Conservation (phyloP, 179 eudicot genomes). For the Carnegiea gigantea region DNA sequence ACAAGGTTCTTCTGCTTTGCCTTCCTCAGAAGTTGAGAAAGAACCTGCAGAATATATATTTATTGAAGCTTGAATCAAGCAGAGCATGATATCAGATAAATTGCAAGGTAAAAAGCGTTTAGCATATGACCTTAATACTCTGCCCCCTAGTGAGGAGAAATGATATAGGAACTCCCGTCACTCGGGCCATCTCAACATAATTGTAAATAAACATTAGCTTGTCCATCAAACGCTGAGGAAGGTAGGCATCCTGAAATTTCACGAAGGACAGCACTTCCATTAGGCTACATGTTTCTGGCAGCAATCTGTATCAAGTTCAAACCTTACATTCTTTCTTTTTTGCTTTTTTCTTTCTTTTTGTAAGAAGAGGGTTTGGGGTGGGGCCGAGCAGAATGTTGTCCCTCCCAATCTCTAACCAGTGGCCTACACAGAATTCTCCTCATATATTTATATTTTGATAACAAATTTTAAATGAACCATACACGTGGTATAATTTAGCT, state of each 20-base stretch:
- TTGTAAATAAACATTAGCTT: conserved; percentile 96
- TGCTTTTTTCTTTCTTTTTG: not conserved
- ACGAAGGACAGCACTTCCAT: not conserved
- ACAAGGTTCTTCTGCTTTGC: conserved; percentile 90
- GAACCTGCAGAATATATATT: conserved; percentile 54
- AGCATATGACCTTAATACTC: conserved; percentile 79
- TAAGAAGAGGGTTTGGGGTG: not conserved
- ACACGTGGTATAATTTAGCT: not conserved
- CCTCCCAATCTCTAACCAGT: not conserved
- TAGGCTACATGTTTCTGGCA: not conserved
- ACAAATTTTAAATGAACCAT: not conserved
- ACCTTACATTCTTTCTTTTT: not conserved
- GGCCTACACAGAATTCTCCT: not conserved
- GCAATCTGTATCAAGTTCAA: not conserved
- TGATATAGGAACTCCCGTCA: conserved; percentile 98
- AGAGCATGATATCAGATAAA: conserved; percentile 9
- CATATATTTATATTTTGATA: not conserved
- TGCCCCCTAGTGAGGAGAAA: conserved; percentile 99
- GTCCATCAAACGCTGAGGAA: conserved; percentile 97
- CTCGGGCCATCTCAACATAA: conserved; percentile 99
- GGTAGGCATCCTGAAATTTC: conserved; percentile 91
- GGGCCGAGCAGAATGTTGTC: not conserved
- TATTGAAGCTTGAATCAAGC: conserved; percentile 14
- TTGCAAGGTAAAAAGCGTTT: not conserved
- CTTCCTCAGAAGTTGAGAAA: conserved; percentile 96